phyloP scores from a whole-genome alignment of 106 monocot genomes.

The Acorus gramineus region DNA sequence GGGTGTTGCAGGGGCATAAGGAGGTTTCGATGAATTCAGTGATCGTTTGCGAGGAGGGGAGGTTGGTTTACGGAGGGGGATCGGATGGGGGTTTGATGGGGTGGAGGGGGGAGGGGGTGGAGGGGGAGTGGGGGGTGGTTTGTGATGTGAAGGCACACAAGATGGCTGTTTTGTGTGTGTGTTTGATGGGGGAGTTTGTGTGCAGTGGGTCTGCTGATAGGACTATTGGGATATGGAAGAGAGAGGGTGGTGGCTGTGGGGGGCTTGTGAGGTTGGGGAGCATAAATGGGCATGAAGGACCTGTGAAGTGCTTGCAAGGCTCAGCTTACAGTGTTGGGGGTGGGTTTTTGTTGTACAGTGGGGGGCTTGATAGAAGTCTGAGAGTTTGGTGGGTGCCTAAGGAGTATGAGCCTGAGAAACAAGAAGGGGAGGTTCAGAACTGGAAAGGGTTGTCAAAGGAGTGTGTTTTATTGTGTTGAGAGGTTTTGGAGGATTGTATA shows the following conservation, averaged over 20 bases:
- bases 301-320: slow-evolving; percentile 70
- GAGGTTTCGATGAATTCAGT: slow-evolving; percentile 53
- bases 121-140: slow-evolving; percentile 15
- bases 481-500: too few species aligned
- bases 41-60: slow-evolving; percentile 20
- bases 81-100: slow-evolving; percentile 58
- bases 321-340: slow-evolving; percentile 16
- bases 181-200: slow-evolving; percentile 30
- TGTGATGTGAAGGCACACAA: slow-evolving; percentile 52
- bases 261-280: slow-evolving; percentile 21
- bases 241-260: slow-evolving; percentile 11
- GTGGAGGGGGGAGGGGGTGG: slow-evolving; percentile 3
- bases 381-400: slow-evolving; percentile 85
- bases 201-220: slow-evolving; percentile 63
- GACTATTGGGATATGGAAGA: slow-evolving; percentile 54
- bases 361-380: slow-evolving; percentile 64
- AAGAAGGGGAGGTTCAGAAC: not conserved
- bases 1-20: slow-evolving; percentile 15
- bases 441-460: too few species aligned
- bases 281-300: slow-evolving; percentile 52
- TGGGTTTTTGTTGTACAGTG: slow-evolving; percentile 63
- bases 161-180: slow-evolving; percentile 52
- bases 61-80: slow-evolving; percentile 41
- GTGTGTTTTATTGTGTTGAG: too few species aligned
- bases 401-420: not conserved